A percentile compares a stretch with the other conserved stretches of the same genome.
These are phyloP conservation scores for Silene uniflora DNA, from an alignment of 148 eudicot species.

Conservation along the genomic window DNA sequence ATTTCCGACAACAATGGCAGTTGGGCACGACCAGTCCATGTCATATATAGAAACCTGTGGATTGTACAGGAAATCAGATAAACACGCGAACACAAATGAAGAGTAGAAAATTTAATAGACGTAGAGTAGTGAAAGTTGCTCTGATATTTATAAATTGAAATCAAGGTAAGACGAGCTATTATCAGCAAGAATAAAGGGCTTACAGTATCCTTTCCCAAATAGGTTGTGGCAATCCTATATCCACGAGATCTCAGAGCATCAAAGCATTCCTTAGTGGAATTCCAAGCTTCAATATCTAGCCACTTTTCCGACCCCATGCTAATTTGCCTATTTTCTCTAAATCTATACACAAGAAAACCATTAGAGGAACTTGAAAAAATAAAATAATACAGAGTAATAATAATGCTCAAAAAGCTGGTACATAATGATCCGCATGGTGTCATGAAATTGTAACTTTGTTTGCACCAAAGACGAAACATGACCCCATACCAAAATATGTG, in stretches of 20 bases:
- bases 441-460: neutral
- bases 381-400: neutral
- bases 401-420: neutral
- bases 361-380: neutral
- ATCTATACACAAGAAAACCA: conserved; percentile 41
- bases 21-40: conserved; percentile 93
- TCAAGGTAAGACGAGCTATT: neutral
- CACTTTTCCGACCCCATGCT: conserved; percentile 99
- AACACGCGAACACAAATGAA: neutral
- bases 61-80: conserved; percentile 17
- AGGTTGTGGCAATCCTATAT: conserved; percentile 83
- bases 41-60: conserved; percentile 70
- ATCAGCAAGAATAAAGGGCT: conserved; percentile 10
- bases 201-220: conserved; percentile 74
- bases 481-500: too few relatives aligned
- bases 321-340: conserved; percentile 76
- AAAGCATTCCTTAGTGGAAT: conserved; percentile 73
- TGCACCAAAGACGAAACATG: neutral
- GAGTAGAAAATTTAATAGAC: neutral
- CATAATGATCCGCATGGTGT: neutral
- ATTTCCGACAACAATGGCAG: conserved; percentile 96
- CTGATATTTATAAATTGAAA: neutral
- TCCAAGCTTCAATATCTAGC: conserved; percentile 94
- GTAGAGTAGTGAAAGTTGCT: neutral
- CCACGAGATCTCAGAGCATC: conserved; percentile 75